phyloP scores from a whole-genome alignment of 805 yeast genomes.

The Candida morakotiae region DNA sequence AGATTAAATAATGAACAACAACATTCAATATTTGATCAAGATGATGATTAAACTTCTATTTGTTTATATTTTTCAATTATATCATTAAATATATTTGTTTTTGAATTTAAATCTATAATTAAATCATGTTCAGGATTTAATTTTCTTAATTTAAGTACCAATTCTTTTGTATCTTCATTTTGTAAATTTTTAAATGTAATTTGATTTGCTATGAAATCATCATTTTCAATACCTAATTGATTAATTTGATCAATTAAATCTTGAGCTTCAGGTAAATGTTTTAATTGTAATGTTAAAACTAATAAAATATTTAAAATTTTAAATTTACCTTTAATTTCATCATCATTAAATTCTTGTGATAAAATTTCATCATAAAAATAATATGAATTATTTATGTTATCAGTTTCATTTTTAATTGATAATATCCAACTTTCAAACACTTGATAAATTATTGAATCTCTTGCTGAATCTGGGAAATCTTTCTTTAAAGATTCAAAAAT shows the following conservation, averaged over 20 bases:
- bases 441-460: slow-evolving; percentile 72
- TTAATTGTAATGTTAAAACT: slow-evolving; percentile 72
- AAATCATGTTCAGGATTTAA: slow-evolving; percentile 56
- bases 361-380: slow-evolving; percentile 81
- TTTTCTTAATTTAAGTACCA: slow-evolving; percentile 43
- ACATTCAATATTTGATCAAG: slow-evolving; percentile 39
- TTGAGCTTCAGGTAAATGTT: slow-evolving; percentile 78
- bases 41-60: slow-evolving; percentile 28
- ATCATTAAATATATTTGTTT: slow-evolving; percentile 62
- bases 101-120: slow-evolving; percentile 55
- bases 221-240: slow-evolving; percentile 33
- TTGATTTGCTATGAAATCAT: slow-evolving; percentile 53
- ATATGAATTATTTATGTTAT: slow-evolving; percentile 37
- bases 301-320: slow-evolving; percentile 54
- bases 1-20: slow-evolving; percentile 60
- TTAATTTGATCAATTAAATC: slow-evolving; percentile 48
- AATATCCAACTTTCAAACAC: slow-evolving; percentile 70
- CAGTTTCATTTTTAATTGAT: slow-evolving; percentile 36
- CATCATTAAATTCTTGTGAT: slow-evolving; percentile 41
- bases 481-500: slow-evolving; percentile 26
- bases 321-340: slow-evolving; percentile 31
- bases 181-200: slow-evolving; percentile 57
- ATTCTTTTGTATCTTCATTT: slow-evolving; percentile 41
- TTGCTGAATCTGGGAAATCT: slow-evolving; percentile 29
- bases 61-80: slow-evolving; percentile 51